phyloP scores from a whole-genome alignment of 2,329 filamentous ascomycete genomes.

The Microthyrium microscopicum region DNA sequence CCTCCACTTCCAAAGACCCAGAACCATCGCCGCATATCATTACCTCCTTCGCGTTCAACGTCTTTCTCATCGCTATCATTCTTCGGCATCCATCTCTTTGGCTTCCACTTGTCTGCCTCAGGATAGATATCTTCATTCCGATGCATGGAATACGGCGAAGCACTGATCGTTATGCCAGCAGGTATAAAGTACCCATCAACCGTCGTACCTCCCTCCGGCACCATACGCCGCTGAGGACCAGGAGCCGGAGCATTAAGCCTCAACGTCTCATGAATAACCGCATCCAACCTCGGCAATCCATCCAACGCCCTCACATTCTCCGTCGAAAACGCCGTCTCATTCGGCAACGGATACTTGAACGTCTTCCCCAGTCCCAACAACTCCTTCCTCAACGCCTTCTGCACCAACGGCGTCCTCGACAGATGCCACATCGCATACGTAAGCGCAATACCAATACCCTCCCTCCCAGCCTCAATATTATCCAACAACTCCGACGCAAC shows the following conservation, averaged over 20 bases:
- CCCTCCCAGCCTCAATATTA: conserved; percentile 19
- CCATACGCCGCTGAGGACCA: background rate
- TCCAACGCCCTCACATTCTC: background rate
- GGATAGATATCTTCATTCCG: background rate
- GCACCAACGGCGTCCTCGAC: conserved; percentile 10
- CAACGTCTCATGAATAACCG: conserved; percentile 2
- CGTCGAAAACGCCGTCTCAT: background rate
- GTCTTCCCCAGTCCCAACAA: background rate
- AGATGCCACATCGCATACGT: conserved; percentile 20
- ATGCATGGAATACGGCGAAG: conserved; percentile 2
- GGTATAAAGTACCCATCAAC: conserved; percentile 3
- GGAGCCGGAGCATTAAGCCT: conserved; percentile 1
- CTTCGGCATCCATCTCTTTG: conserved; percentile 1
- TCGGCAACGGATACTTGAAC: background rate
- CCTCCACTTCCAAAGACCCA: background rate
- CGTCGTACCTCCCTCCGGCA: background rate
- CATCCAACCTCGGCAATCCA: background rate
- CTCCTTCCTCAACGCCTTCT: background rate
- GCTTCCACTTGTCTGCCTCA: conserved; percentile 1
- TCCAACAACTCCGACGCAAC: conserved; percentile 16
- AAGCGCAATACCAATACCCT: conserved; percentile 18
- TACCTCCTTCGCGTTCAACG: no score
- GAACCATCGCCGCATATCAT: background rate
- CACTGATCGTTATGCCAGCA: conserved; percentile 1
- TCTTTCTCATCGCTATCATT: no score